Conservation (phyloP, 495 filamentous ascomycete species). For the Ascodesmis nigricans region DNA sequence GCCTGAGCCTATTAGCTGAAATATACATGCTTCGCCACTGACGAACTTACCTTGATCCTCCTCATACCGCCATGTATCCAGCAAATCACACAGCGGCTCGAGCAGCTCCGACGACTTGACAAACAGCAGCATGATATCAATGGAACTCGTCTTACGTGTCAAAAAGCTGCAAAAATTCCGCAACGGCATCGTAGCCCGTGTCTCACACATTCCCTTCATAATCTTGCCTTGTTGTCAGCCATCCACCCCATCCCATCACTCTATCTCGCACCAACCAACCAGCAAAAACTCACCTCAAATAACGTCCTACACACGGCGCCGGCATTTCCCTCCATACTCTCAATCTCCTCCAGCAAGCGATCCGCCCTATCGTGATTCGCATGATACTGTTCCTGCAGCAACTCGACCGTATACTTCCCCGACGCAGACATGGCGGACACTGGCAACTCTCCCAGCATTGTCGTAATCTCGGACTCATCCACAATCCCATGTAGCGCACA, state of each 20-base stretch:
- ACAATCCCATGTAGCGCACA: slow-evolving; percentile 72
- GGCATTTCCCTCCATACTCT: slow-evolving; percentile 86
- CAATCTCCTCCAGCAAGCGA: slow-evolving; percentile 64
- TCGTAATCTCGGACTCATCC: slow-evolving; percentile 52
- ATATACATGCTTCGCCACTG: background rate
- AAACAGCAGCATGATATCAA: slow-evolving; percentile 79
- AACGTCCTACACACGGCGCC: slow-evolving; percentile 70
- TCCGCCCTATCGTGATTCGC: slow-evolving; percentile 49
- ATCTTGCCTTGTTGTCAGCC: slow-evolving; percentile 35
- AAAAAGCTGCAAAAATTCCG: slow-evolving; percentile 65
- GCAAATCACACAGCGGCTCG: slow-evolving; percentile 58
- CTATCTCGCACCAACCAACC: background rate
- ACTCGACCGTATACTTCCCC: slow-evolving; percentile 53
- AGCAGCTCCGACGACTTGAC: slow-evolving; percentile 51
- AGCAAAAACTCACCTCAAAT: slow-evolving; percentile 38
- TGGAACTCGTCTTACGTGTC: slow-evolving; percentile 47
- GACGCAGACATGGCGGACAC: slow-evolving; percentile 57
- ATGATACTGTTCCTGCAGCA: slow-evolving; percentile 50
- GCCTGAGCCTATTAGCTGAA: slow-evolving; percentile 23
- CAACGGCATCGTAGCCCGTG: slow-evolving; percentile 77
- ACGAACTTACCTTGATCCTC: slow-evolving; percentile 46
- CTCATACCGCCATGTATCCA: slow-evolving; percentile 82
- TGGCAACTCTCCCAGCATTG: slow-evolving; percentile 63
- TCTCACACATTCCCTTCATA: slow-evolving; percentile 51
- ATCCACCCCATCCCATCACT: no score